Percentiles rank a stretch among this genome's conserved stretches.
Evolutionary conservation across 2,329 filamentous ascomycete species (phyloP).

Genomic region (Nemania sp.): DNA sequence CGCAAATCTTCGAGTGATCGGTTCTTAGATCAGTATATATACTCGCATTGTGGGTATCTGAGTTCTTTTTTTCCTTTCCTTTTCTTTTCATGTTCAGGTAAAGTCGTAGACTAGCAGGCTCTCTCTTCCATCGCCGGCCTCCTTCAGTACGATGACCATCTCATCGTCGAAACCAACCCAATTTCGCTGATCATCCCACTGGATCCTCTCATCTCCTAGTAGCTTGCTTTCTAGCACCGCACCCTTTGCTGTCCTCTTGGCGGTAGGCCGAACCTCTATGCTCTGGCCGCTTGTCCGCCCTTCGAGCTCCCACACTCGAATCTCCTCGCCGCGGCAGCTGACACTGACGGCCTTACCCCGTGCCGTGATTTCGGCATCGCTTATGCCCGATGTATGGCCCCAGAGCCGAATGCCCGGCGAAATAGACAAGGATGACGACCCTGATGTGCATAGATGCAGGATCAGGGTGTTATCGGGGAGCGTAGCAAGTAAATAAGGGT

Average conservation of each 20-base stretch:
- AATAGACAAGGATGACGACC: slow-evolving; percentile 65
- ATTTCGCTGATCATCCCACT: slow-evolving; percentile 53
- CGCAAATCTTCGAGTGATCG: too few species aligned
- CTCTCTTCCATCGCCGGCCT: slow-evolving; percentile 68
- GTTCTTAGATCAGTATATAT: not conserved
- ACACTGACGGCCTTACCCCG: slow-evolving; percentile 90
- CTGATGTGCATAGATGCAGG: slow-evolving; percentile 79
- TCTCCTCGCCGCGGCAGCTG: slow-evolving; percentile 75
- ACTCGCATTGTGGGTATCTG: slow-evolving; percentile 13
- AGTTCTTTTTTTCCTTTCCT: not conserved
- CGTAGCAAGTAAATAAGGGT: slow-evolving; percentile 83
- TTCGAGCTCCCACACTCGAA: slow-evolving; percentile 89
- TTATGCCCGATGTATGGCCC: slow-evolving; percentile 90
- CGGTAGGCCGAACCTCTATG: slow-evolving; percentile 54
- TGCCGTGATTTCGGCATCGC: slow-evolving; percentile 80
- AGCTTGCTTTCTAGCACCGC: slow-evolving; percentile 13
- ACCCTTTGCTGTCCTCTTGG: slow-evolving; percentile 30
- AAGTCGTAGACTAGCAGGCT: slow-evolving; percentile 87
- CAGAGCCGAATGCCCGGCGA: slow-evolving; percentile 76
- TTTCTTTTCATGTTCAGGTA: too few species aligned
- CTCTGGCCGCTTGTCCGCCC: slow-evolving; percentile 59
- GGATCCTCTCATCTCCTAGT: slow-evolving; percentile 2
- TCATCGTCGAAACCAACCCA: slow-evolving; percentile 92
- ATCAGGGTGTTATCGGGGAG: slow-evolving; percentile 87
- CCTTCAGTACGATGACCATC: slow-evolving; percentile 83